phyloP scores from a whole-genome alignment of 352 stramenopile genomes.

The Globisporangium nunn region DNA sequence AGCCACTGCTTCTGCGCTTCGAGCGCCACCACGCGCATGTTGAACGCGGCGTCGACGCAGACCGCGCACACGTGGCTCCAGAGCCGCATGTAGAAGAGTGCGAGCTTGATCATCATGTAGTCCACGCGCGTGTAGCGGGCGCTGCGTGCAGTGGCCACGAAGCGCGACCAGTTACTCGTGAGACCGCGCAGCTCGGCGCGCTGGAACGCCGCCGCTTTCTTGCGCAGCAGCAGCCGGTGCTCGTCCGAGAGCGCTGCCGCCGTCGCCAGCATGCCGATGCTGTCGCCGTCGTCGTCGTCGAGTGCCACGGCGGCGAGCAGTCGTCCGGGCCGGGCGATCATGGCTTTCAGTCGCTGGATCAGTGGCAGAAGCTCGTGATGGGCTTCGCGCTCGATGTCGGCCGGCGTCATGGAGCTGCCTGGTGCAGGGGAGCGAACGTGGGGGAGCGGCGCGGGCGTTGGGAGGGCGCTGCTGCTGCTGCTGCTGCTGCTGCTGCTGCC shows the following conservation, averaged over 20 bases:
- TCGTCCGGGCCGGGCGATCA: slow-evolving; percentile 39
- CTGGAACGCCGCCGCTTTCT: slow-evolving; percentile 27
- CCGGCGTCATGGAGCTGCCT: background rate
- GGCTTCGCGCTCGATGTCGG: slow-evolving; percentile 9
- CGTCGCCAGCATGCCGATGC: background rate
- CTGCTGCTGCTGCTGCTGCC: slow-evolving; percentile 3
- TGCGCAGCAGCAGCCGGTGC: slow-evolving; percentile 21
- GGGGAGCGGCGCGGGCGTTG: background rate
- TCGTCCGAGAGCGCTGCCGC: slow-evolving; percentile 1
- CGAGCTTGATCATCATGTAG: slow-evolving; percentile 46
- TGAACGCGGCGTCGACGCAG: slow-evolving; percentile 34
- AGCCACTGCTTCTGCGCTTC: slow-evolving; percentile 14
- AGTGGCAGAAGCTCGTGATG: slow-evolving; percentile 31
- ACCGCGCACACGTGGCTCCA: slow-evolving; percentile 40
- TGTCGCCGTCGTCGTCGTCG: slow-evolving; percentile 1
- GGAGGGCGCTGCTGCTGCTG: background rate
- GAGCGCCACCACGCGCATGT: slow-evolving; percentile 22
- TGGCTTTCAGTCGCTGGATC: slow-evolving; percentile 31
- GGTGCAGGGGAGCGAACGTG: background rate
- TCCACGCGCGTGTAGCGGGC: slow-evolving; percentile 18
- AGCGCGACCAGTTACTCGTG: slow-evolving; percentile 19
- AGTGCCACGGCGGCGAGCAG: slow-evolving; percentile 40
- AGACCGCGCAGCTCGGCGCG: slow-evolving; percentile 25
- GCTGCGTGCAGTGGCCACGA: slow-evolving; percentile 17
- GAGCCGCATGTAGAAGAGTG: slow-evolving; percentile 44